Conservation (phyloP, 345 rosid species). For the Camelina neglecta region DNA sequence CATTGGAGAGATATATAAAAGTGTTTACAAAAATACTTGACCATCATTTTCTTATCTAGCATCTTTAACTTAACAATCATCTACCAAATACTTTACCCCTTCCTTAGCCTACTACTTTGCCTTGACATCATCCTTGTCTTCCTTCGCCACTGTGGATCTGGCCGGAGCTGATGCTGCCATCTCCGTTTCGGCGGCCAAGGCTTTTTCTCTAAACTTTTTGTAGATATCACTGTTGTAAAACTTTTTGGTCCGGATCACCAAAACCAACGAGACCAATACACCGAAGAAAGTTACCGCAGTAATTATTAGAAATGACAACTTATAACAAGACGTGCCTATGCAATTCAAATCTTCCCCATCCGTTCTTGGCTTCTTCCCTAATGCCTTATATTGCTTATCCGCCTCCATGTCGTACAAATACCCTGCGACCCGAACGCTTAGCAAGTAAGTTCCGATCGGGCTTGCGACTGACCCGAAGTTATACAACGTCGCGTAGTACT, state of each 20-base stretch:
- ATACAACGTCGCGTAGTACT: constrained; percentile 57
- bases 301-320: constrained; percentile 49
- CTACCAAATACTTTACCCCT: constrained; percentile 11
- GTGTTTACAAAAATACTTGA: constrained; percentile 26
- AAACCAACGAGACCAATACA: constrained; percentile 46
- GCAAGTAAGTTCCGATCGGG: constrained; percentile 56
- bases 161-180: background rate
- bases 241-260: constrained; percentile 54
- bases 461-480: constrained; percentile 53
- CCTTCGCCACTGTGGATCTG: constrained; percentile 9
- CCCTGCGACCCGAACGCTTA: constrained; percentile 55
- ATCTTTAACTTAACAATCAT: constrained; percentile 9
- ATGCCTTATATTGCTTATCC: constrained; percentile 42
- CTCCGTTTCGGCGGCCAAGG: constrained; percentile 28
- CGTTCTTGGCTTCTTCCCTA: constrained; percentile 21
- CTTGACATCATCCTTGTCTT: constrained; percentile 30
- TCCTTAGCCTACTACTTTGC: constrained; percentile 27
- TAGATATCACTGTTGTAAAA: constrained; percentile 60
- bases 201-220: constrained; percentile 52
- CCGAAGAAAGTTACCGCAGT: constrained; percentile 54
- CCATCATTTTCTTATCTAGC: constrained; percentile 8
- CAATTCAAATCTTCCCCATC: constrained; percentile 47
- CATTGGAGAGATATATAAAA: constrained; percentile 14
- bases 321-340: constrained; percentile 52
- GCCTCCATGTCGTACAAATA: constrained; percentile 58